Conservation (phyloP, 345 rosid species). For the Capsella bursapastoris region DNA sequence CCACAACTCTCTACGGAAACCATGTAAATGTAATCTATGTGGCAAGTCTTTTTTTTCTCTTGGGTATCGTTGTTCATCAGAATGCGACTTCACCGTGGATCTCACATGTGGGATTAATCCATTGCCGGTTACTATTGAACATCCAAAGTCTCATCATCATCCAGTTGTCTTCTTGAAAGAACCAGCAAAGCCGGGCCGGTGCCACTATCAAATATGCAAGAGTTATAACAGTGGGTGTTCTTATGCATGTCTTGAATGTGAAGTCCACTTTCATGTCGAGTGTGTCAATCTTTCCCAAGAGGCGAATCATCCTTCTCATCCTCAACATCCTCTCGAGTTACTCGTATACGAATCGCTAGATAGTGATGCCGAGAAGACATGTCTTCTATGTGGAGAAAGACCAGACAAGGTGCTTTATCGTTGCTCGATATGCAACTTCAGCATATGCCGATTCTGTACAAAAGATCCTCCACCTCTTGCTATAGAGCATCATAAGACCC, state of each 20-base stretch:
- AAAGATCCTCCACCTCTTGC: background rate
- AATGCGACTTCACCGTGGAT: background rate
- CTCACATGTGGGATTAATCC: conserved; percentile 13
- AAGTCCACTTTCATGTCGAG: background rate
- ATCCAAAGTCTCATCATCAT: conserved; percentile 12
- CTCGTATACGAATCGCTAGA: background rate
- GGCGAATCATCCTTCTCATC: conserved; percentile 9
- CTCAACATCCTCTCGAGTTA: conserved; percentile 22
- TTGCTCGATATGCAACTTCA: conserved; percentile 17
- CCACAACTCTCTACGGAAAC: background rate
- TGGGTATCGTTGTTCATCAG: background rate
- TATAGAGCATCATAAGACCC: conserved; percentile 9
- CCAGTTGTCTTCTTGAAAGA: conserved; percentile 6
- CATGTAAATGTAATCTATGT: background rate
- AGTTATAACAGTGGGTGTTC: background rate
- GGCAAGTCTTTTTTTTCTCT: background rate
- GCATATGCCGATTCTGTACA: background rate
- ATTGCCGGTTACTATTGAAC: background rate
- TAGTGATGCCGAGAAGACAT: background rate
- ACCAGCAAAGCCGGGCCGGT: background rate
- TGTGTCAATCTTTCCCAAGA: background rate
- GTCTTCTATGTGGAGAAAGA: conserved; percentile 14
- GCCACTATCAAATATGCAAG: background rate
- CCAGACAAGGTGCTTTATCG: background rate
- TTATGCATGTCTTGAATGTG: conserved; percentile 12